Conservation (phyloP, 2,329 filamentous ascomycete species). For the Rasamsonia emersonii region DNA sequence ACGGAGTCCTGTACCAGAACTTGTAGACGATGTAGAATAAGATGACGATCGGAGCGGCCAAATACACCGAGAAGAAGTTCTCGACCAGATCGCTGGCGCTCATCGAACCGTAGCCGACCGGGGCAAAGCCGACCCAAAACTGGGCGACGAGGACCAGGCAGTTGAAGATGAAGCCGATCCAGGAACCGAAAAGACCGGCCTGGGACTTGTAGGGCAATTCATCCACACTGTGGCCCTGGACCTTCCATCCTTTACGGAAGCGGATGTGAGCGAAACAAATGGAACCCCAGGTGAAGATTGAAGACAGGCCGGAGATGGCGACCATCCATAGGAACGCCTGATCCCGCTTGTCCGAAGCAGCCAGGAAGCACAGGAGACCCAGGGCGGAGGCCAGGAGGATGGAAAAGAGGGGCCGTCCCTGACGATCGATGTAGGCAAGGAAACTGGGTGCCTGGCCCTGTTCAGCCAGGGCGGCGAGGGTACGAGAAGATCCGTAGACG, state of each 20-base stretch:
- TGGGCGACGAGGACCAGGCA: conserved; percentile 67
- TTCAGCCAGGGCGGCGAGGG: conserved; percentile 80
- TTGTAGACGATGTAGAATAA: conserved; percentile 65
- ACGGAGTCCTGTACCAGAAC: conserved; percentile 58
- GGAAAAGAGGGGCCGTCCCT: conserved; percentile 68
- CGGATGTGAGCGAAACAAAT: conserved; percentile 90
- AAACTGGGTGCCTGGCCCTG: conserved; percentile 72
- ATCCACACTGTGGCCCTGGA: conserved; percentile 58
- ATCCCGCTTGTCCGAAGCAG: conserved; percentile 51
- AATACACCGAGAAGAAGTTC: conserved; percentile 60
- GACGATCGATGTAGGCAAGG: conserved; percentile 72
- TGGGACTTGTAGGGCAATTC: conserved; percentile 78
- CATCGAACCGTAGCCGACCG: conserved; percentile 50
- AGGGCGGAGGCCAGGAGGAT: conserved; percentile 59
- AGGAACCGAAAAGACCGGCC: conserved; percentile 70
- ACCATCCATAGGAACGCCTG: conserved; percentile 73
- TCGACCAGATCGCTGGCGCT: conserved; percentile 42
- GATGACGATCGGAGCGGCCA: conserved; percentile 50
- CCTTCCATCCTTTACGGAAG: conserved; percentile 72
- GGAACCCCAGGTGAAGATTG: conserved; percentile 69
- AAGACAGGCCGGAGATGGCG: conserved; percentile 62
- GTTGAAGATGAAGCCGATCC: conserved; percentile 69
- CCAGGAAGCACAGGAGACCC: conserved; percentile 71
- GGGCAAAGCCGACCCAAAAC: conserved; percentile 80
- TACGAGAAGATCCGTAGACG: conserved; percentile 84